Conservation (phyloP, 2,329 filamentous ascomycete species). For the Xylaria sp. region DNA sequence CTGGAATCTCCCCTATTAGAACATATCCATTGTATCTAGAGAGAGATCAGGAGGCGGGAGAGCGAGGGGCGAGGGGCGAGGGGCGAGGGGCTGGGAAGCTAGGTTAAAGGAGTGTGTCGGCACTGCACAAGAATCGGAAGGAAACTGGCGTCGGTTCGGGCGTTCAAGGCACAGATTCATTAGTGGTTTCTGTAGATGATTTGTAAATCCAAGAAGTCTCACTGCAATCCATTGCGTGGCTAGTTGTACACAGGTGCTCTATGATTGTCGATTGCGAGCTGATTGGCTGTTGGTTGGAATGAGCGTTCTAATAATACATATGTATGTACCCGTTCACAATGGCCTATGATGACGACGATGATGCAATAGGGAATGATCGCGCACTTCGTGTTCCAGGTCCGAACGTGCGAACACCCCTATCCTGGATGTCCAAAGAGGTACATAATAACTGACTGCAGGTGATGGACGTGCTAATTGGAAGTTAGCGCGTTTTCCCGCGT, state of each 20-base stretch:
- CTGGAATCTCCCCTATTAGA: constrained; percentile 22
- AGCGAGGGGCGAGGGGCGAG: constrained; percentile 22
- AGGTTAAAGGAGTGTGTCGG: constrained; percentile 10
- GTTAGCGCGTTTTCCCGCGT: constrained; percentile 16
- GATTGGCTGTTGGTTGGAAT: too few species aligned
- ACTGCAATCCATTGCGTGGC: background rate
- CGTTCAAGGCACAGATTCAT: constrained; percentile 18
- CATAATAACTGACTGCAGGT: too few species aligned
- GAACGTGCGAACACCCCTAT: background rate
- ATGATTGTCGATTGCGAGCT: too few species aligned
- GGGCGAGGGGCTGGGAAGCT: constrained; percentile 18
- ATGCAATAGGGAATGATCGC: background rate
- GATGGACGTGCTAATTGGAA: background rate
- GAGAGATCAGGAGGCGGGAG: too few species aligned
- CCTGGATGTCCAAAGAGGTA: too few species aligned
- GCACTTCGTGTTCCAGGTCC: background rate
- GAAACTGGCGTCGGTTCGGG: constrained; percentile 25
- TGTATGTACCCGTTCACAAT: too few species aligned
- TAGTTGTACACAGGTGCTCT: too few species aligned
- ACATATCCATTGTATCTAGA: too few species aligned
- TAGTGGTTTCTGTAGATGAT: background rate
- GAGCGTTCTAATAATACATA: too few species aligned
- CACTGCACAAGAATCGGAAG: background rate
- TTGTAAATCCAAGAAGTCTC: background rate
- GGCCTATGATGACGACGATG: too few species aligned